These are phyloP conservation scores for Helenozyma baotianmanensis DNA, from an alignment of 805 yeast genomes.

Conservation along the genomic window DNA sequence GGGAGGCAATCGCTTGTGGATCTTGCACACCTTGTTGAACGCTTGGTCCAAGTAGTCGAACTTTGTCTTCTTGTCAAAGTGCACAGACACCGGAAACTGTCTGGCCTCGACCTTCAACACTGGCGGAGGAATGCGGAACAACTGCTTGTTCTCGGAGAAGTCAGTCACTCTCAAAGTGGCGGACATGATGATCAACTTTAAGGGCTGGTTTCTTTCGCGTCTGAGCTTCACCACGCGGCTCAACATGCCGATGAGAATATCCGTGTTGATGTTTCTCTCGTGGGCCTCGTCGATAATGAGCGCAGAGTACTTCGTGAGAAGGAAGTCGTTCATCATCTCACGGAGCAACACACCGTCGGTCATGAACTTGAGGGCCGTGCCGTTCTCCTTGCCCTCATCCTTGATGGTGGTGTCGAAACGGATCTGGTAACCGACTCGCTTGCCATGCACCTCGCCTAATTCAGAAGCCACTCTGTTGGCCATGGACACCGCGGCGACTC, in stretches of 20 bases:
- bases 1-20: slow-evolving; percentile 80
- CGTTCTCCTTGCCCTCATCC: slow-evolving; percentile 38
- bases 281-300: slow-evolving; percentile 96
- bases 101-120: slow-evolving; percentile 86
- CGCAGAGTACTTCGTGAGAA: slow-evolving; percentile 76
- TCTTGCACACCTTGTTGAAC: slow-evolving; percentile 76
- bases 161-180: slow-evolving; percentile 94
- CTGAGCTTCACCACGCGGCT: slow-evolving; percentile 81
- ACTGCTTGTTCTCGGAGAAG: slow-evolving; percentile 71
- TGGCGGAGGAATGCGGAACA: slow-evolving; percentile 79
- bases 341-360: slow-evolving; percentile 91
- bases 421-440: slow-evolving; percentile 74
- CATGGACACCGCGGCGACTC: slow-evolving; percentile 93
- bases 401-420: slow-evolving; percentile 70
- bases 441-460: slow-evolving; percentile 60
- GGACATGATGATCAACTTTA: slow-evolving; percentile 90
- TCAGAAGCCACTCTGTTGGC: slow-evolving; percentile 75
- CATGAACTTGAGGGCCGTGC: slow-evolving; percentile 80
- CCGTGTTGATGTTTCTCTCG: slow-evolving; percentile 94
- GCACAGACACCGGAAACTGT: slow-evolving; percentile 89
- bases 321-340: slow-evolving; percentile 87
- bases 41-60: slow-evolving; percentile 84
- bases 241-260: slow-evolving; percentile 89
- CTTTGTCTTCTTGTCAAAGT: slow-evolving; percentile 78
- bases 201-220: slow-evolving; percentile 49